Conservation (phyloP, 1,284 basidiomycete species). For the Puccinia hordei region DNA sequence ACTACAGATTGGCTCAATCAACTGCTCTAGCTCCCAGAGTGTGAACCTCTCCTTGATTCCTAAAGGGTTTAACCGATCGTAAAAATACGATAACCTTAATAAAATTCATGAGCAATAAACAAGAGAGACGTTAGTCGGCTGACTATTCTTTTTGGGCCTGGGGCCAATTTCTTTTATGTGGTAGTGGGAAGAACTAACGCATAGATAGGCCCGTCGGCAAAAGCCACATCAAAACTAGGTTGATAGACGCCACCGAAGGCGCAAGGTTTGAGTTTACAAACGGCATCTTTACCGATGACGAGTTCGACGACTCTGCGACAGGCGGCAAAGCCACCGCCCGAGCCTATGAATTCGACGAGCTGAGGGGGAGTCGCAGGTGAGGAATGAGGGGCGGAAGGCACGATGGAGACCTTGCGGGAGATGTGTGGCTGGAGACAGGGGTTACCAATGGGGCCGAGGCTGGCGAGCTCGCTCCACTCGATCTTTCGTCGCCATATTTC, state of each 20-base stretch:
- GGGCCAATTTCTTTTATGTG: neutral
- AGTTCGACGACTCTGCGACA: constrained; percentile 83
- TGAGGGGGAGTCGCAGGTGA: constrained; percentile 60
- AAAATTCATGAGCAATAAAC: constrained; percentile 65
- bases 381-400: constrained; percentile 63
- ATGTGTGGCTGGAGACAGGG: constrained; percentile 79
- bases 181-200: constrained; percentile 53
- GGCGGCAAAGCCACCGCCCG: constrained; percentile 78
- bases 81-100: constrained; percentile 85
- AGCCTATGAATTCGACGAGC: constrained; percentile 80
- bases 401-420: constrained; percentile 69
- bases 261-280: constrained; percentile 86
- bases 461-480: constrained; percentile 61
- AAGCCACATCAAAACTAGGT: constrained; percentile 86
- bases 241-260: constrained; percentile 98
- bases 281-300: constrained; percentile 93
- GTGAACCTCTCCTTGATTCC: constrained; percentile 65
- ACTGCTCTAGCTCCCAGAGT: constrained; percentile 68
- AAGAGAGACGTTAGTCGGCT: too few species aligned
- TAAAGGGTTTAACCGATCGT: constrained; percentile 85
- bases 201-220: constrained; percentile 63
- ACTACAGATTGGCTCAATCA: constrained; percentile 73
- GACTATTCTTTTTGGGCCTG: too few species aligned
- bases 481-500: constrained; percentile 62
- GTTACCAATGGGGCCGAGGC: constrained; percentile 65